Percentiles rank a stretch among this genome's conserved stretches.
Conservation (phyloP, 1,284 basidiomycete genomes). For the Earliella scabrosa region DNA sequence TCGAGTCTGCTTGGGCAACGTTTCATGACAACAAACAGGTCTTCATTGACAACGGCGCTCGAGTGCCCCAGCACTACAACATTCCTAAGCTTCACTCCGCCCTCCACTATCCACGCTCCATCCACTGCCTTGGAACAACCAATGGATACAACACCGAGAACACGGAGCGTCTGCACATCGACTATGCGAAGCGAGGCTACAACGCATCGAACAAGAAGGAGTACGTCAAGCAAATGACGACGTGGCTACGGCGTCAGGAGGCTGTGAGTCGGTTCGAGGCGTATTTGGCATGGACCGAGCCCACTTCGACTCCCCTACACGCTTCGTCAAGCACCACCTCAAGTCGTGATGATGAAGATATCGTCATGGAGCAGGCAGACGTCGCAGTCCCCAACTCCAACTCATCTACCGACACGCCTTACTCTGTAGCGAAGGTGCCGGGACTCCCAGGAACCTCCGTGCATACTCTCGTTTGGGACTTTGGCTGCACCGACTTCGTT, state of each 20-base stretch:
- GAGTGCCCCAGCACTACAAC: slow-evolving; percentile 32
- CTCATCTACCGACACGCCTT: too few relatives aligned
- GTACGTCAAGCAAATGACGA: slow-evolving; percentile 29
- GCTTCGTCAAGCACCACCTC: too few relatives aligned
- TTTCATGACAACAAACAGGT: slow-evolving; percentile 33
- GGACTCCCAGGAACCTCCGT: not conserved
- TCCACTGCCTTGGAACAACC: slow-evolving; percentile 24
- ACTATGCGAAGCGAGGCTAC: slow-evolving; percentile 31
- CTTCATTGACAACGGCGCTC: slow-evolving; percentile 25
- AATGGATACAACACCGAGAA: slow-evolving; percentile 31
- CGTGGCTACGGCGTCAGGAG: slow-evolving; percentile 25
- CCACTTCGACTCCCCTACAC: not conserved
- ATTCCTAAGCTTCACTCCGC: slow-evolving; percentile 37
- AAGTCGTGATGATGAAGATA: not conserved
- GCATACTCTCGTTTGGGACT: not conserved
- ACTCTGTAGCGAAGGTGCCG: slow-evolving; percentile 13
- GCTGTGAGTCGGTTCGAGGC: slow-evolving; percentile 13
- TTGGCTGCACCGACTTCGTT: slow-evolving; percentile 15
- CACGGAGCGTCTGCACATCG: slow-evolving; percentile 33
- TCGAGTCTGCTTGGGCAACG: slow-evolving; percentile 13
- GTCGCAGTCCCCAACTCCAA: not conserved
- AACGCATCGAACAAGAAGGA: slow-evolving; percentile 23
- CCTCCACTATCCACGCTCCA: slow-evolving; percentile 26
- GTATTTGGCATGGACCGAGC: slow-evolving; percentile 11
- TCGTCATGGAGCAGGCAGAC: not conserved